A percentile compares a stretch with the other conserved stretches of the same genome.
Conservation (phyloP, 2,329 filamentous ascomycete species). For the Aspergillus persii region DNA sequence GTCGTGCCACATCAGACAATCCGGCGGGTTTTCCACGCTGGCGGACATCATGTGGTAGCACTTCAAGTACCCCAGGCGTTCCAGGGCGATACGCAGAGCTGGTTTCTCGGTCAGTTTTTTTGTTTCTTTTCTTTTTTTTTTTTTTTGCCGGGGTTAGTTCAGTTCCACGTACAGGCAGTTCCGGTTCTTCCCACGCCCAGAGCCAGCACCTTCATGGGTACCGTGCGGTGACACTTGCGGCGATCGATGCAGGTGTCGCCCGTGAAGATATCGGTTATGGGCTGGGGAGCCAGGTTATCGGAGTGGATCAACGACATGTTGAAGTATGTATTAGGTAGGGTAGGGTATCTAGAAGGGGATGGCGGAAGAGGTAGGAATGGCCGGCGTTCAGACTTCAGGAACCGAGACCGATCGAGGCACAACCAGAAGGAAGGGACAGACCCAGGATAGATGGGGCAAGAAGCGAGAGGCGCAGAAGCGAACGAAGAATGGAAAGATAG, state of each 20-base stretch:
- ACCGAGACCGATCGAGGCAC: not conserved
- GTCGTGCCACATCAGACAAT: slow-evolving; percentile 68
- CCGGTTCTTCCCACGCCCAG: slow-evolving; percentile 69
- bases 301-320: slow-evolving; percentile 37
- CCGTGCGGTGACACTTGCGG: slow-evolving; percentile 61
- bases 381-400: not conserved
- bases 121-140: not conserved
- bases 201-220: slow-evolving; percentile 71
- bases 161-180: slow-evolving; percentile 60
- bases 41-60: slow-evolving; percentile 74
- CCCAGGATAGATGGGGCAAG: not conserved
- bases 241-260: slow-evolving; percentile 67
- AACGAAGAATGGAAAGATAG: slow-evolving; percentile 9
- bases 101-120: slow-evolving; percentile 3
- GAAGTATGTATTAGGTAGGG: not conserved
- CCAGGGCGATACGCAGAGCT: slow-evolving; percentile 65
- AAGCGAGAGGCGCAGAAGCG: not conserved
- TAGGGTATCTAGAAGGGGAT: not conserved
- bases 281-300: slow-evolving; percentile 40
- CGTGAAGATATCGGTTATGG: slow-evolving; percentile 52
- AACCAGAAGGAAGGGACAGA: not conserved
- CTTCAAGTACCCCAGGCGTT: slow-evolving; percentile 64
- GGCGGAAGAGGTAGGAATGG: not conserved
- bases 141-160: not conserved
- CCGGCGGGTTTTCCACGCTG: slow-evolving; percentile 65